Evolutionary conservation across 2,329 filamentous ascomycete species (phyloP).

Genomic region (Microdochium bolleyi): DNA sequence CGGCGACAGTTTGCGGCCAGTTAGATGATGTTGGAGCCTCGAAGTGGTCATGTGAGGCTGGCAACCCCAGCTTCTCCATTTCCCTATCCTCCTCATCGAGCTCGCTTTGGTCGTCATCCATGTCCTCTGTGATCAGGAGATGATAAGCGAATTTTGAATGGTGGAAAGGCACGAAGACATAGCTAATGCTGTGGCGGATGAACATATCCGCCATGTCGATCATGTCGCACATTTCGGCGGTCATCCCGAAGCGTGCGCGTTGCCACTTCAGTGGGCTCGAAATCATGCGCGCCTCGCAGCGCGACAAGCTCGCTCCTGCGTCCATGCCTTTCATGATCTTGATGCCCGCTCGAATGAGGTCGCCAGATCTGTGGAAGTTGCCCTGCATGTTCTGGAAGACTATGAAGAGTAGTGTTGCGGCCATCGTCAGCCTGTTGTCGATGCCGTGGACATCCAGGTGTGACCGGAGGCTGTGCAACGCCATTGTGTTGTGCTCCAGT

Average conservation of each 20-base stretch:
- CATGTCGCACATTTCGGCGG: slow-evolving; percentile 8
- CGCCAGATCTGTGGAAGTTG: slow-evolving; percentile 17
- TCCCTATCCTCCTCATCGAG: slow-evolving; percentile 2
- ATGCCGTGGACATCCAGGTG: slow-evolving; percentile 11
- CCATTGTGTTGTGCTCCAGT: slow-evolving; percentile 15
- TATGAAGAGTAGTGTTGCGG: slow-evolving; percentile 17
- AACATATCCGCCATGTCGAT: slow-evolving; percentile 18
- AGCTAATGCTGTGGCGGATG: slow-evolving; percentile 12
- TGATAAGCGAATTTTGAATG: slow-evolving; percentile 18
- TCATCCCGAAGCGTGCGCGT: no score
- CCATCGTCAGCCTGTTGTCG: slow-evolving; percentile 13
- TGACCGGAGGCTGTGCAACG: slow-evolving; percentile 11
- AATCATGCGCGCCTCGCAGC: no score
- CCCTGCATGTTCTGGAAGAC: slow-evolving; percentile 20
- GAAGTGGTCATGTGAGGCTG: slow-evolving; percentile 2
- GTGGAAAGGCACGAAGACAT: slow-evolving; percentile 13
- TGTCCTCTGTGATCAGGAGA: slow-evolving; percentile 13
- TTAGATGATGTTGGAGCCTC: not conserved
- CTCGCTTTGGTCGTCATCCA: slow-evolving; percentile 5
- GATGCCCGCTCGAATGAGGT: slow-evolving; percentile 15
- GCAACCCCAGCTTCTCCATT: not conserved
- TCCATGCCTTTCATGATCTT: slow-evolving; percentile 13
- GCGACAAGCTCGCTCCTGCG: slow-evolving; percentile 5
- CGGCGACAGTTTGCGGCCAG: slow-evolving; percentile 8
- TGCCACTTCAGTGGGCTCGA: no score